Evolutionary conservation across 2,329 filamentous ascomycete genomes (phyloP), one percentile per base, ranked within the genome.

Genomic region (Fusarium xyrophilum): DNA sequence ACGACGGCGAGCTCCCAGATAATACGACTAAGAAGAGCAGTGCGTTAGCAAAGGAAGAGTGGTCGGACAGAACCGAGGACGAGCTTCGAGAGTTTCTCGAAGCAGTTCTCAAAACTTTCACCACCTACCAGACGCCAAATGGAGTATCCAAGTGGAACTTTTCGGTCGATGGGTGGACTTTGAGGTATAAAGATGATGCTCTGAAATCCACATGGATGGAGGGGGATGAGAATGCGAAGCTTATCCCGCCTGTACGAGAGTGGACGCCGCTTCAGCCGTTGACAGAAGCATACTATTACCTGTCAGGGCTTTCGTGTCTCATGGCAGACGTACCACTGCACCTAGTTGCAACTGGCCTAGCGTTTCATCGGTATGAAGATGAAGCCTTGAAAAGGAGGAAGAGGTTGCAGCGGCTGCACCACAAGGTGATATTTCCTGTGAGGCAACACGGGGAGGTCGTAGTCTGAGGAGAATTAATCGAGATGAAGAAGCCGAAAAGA

Each of bases 1-100:
- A 35, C 17, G 42, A 44, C 14, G 35, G 8, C 6, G 39, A 32
- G 15, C 14, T 38, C 7, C 17, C 14, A 9, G 33, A 23, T 11
- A 42, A 27, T 4, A 25, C 27, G 27, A 13, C 30, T 35, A 38
- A 6, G 3, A 12, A 39, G 23, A 19, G 13, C 11, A 17, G 30
- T 23, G 14, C 21, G 7, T 28, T 43, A 44, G 32, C 14, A 19
- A 25, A 27, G 3, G 42, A 50, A 23, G 58, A 60, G 19, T 66
- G 57, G 38, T 39, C 56, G 38, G 50, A 66, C 23, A 35, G 56
- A 25, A 60, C 47, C 8, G 67, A 60, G 10, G 40, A 66, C 1
- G 55, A 68, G 32, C 32, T 71, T 6, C 43, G 59, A 5, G 56
- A 56, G 40, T 58, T 66, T 14, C 52, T 68, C 9, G 36, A 68